Evolutionary conservation across 2,329 filamentous ascomycete species (phyloP).

Genomic region (Scedosporium minutisporum): DNA sequence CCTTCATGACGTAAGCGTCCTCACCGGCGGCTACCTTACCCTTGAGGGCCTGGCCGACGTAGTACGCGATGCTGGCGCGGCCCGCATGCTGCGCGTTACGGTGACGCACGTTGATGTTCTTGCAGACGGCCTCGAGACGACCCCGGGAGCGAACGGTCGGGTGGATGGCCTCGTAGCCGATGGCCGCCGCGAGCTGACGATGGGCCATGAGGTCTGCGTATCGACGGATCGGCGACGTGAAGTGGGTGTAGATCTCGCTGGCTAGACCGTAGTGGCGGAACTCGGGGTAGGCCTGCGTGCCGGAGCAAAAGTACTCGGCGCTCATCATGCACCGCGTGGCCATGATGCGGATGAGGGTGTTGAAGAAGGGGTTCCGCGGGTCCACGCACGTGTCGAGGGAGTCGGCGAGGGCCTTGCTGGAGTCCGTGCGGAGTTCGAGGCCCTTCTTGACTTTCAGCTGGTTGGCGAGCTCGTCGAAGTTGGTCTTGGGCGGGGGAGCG

Average conservation of each 20-base stretch:
- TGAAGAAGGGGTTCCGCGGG: slow-evolving; percentile 82
- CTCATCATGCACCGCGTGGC: slow-evolving; percentile 99
- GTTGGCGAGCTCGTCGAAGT: slow-evolving; percentile 88
- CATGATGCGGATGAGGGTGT: slow-evolving; percentile 94
- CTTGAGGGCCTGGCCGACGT: slow-evolving; percentile 92
- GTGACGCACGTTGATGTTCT: slow-evolving; percentile 96
- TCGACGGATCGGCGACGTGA: slow-evolving; percentile 91
- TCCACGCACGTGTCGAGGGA: slow-evolving; percentile 82
- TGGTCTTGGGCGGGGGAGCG: slow-evolving; percentile 83
- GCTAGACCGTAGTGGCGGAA: slow-evolving; percentile 97
- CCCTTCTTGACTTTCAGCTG: slow-evolving; percentile 83
- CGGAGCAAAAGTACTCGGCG: slow-evolving; percentile 95
- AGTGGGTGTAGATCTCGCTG: slow-evolving; percentile 96
- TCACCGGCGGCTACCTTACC: slow-evolving; percentile 64
- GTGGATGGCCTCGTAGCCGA: slow-evolving; percentile 83
- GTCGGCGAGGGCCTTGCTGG: slow-evolving; percentile 86
- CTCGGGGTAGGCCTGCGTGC: slow-evolving; percentile 84
- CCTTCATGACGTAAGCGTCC: slow-evolving; percentile 91
- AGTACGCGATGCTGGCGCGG: slow-evolving; percentile 91
- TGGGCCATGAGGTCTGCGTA: slow-evolving; percentile 96
- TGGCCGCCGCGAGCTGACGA: slow-evolving; percentile 87
- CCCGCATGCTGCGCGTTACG: slow-evolving; percentile 95
- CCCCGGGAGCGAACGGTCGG: slow-evolving; percentile 69
- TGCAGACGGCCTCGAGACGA: slow-evolving; percentile 87
- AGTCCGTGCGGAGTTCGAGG: slow-evolving; percentile 72